Conservation (phyloP, 2,329 filamentous ascomycete genomes). For the Xylaria sp. region DNA sequence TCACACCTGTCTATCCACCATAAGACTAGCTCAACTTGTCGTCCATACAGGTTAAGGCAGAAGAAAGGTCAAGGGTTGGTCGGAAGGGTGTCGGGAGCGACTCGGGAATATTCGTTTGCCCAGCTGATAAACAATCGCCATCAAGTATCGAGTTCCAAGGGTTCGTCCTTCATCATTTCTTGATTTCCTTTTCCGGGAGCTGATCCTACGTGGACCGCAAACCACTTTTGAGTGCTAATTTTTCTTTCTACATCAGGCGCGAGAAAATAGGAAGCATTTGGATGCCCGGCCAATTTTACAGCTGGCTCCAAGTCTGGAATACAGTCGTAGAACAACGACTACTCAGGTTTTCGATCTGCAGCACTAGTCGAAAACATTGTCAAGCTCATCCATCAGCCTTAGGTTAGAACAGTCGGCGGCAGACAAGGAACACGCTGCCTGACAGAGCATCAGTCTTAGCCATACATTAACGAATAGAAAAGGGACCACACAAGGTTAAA, state of each 20-base stretch:
- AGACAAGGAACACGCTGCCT: not conserved
- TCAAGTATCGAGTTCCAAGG: not conserved
- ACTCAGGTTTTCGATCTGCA: not conserved
- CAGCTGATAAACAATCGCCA: not conserved
- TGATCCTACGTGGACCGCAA: not conserved
- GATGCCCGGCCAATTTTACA: not conserved
- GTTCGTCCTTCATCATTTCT: constrained; percentile 2
- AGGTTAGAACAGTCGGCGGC: not conserved
- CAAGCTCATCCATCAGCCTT: not conserved
- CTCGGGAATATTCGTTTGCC: not conserved
- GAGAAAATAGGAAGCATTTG: not conserved
- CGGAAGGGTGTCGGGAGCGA: not conserved
- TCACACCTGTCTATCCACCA: not conserved
- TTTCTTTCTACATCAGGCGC: not conserved
- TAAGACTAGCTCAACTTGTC: not conserved
- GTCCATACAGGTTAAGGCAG: not conserved
- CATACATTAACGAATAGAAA: not conserved
- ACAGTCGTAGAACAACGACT: constrained; percentile 6
- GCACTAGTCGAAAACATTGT: not conserved
- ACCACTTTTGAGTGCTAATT: constrained; percentile 10
- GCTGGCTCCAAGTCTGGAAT: constrained; percentile 1
- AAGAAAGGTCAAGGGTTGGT: not conserved
- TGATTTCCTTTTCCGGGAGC: not conserved
- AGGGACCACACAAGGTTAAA: not conserved
- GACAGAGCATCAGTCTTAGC: not conserved